Conservation (phyloP, 352 stramenopile genomes). For the Phytopythium oedochilum region DNA sequence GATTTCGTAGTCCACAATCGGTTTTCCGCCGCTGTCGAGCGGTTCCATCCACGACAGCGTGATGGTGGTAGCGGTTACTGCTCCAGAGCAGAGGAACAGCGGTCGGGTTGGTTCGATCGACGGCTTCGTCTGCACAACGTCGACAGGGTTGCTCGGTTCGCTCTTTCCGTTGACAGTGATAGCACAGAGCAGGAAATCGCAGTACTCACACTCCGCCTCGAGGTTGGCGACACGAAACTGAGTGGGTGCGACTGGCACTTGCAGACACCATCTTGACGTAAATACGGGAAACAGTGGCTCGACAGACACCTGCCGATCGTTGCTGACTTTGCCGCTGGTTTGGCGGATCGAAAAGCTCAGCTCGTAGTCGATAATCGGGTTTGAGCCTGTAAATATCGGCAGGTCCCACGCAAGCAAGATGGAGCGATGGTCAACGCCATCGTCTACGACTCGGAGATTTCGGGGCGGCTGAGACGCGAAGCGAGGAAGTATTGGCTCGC, state of each 20-base stretch:
- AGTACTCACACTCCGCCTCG: conserved; percentile 42
- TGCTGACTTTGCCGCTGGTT: neutral
- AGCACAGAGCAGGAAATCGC: conserved; percentile 33
- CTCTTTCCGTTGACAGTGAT: conserved; percentile 61
- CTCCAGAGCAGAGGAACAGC: conserved; percentile 39
- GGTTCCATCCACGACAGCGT: conserved; percentile 57
- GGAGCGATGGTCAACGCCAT: conserved; percentile 30
- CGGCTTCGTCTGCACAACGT: conserved; percentile 22
- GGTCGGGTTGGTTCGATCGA: conserved; percentile 32
- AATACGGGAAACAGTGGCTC: conserved; percentile 10
- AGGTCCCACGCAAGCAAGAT: conserved; percentile 52
- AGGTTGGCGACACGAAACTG: conserved; percentile 33
- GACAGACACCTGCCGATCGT: neutral
- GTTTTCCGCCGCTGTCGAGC: conserved; percentile 46
- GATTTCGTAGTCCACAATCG: conserved; percentile 66
- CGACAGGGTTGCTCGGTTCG: conserved; percentile 35
- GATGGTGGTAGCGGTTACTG: conserved; percentile 61
- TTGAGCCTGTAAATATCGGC: conserved; percentile 69
- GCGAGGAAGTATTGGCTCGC: conserved; percentile 5
- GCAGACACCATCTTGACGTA: conserved; percentile 54
- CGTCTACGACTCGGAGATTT: conserved; percentile 35
- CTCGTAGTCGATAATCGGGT: conserved; percentile 64
- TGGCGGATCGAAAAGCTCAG: conserved; percentile 30
- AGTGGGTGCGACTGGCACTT: conserved; percentile 39
- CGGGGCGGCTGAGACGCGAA: conserved; percentile 68